A percentile compares a stretch with the other conserved stretches of the same genome.
Conservation (phyloP, 2,329 filamentous ascomycete species). For the Cladophialophora psammophila region DNA sequence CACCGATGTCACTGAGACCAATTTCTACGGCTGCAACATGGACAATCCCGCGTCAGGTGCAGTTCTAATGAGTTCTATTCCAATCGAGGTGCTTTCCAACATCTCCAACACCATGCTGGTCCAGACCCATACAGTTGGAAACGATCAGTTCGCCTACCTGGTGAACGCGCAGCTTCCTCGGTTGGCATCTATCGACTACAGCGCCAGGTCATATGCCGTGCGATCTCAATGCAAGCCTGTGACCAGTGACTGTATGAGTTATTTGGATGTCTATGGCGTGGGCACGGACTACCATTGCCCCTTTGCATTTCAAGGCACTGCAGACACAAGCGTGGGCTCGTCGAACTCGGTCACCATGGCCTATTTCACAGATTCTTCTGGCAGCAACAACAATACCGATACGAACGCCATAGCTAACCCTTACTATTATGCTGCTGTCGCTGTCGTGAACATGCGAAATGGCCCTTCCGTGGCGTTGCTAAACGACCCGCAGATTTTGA, state of each 20-base stretch:
- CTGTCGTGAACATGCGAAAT: constrained; percentile 1
- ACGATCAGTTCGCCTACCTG: constrained; percentile 29
- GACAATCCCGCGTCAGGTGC: not conserved
- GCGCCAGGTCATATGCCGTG: constrained; percentile 36
- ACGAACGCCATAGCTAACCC: not conserved
- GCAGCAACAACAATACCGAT: no score
- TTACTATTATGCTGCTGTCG: constrained; percentile 16
- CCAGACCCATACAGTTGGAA: constrained; percentile 12
- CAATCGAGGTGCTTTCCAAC: constrained; percentile 8
- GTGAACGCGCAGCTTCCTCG: constrained; percentile 17
- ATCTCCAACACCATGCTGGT: constrained; percentile 17
- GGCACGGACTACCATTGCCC: no score
- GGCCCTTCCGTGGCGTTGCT: not conserved
- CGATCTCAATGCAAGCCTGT: constrained; percentile 36
- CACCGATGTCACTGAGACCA: not conserved
- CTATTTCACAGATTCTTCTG: no score
- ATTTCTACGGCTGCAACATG: constrained; percentile 6
- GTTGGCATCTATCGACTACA: constrained; percentile 33
- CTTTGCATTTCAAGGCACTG: no score
- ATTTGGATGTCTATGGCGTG: constrained; percentile 17
- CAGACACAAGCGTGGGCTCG: no score
- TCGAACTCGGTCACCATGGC: no score
- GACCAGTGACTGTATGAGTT: constrained; percentile 31
- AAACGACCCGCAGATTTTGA: not conserved
- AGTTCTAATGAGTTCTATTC: not conserved